Evolutionary conservation across 148 eudicot species (phyloP).

Genomic region (Arbutus unedo): DNA sequence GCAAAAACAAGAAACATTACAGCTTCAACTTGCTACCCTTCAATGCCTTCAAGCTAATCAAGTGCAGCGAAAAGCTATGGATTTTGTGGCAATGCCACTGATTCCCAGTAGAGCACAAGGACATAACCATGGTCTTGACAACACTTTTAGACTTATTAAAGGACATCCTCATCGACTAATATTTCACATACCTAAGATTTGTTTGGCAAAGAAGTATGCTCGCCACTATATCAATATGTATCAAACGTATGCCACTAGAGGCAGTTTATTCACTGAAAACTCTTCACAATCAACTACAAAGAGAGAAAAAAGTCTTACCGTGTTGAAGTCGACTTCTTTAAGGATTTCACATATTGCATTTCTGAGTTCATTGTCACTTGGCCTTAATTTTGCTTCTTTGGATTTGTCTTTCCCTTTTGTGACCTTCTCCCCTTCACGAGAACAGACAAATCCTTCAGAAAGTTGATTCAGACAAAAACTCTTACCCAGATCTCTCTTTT

Average conservation of each 20-base stretch:
- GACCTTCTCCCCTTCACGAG: constrained; percentile 52
- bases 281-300: neutral
- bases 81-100: neutral
- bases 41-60: neutral
- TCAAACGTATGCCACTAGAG: neutral
- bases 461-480: neutral
- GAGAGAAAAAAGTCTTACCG: constrained; percentile 48
- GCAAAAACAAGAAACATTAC: neutral
- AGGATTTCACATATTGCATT: constrained; percentile 78
- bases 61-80: neutral
- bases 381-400: constrained; percentile 57
- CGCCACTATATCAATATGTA: neutral
- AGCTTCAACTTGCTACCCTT: constrained; percentile 7
- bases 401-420: constrained; percentile 61
- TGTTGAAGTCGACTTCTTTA: constrained; percentile 92
- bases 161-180: neutral
- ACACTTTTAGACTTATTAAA: neutral
- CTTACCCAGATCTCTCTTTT: neutral
- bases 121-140: neutral
- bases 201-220: neutral
- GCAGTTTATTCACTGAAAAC: neutral
- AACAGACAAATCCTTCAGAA: neutral
- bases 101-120: neutral
- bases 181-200: neutral
- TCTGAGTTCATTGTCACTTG: constrained; percentile 72